Percentiles rank a stretch among this genome's conserved stretches.
Evolutionary conservation across 2,329 filamentous ascomycete species (phyloP).

Genomic region (Colletotrichum eremochloae): DNA sequence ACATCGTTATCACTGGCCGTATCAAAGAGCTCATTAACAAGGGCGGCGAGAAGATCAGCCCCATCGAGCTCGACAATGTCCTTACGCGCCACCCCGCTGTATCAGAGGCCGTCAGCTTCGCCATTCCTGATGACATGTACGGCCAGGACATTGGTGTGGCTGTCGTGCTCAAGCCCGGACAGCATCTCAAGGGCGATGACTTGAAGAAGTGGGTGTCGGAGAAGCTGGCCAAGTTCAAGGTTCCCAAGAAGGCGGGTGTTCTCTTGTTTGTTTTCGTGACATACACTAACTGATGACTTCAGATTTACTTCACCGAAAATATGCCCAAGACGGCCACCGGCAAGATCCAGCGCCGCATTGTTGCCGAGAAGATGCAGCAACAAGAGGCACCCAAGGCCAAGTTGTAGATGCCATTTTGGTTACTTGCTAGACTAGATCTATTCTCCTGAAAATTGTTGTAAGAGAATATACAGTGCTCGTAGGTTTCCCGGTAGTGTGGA

Average conservation of each 20-base stretch:
- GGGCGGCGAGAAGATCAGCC: conserved; percentile 89
- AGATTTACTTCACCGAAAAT: conserved; percentile 84
- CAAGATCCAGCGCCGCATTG: conserved; percentile 87
- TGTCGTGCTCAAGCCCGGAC: conserved; percentile 77
- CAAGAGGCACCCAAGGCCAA: conserved; percentile 69
- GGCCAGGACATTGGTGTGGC: conserved; percentile 86
- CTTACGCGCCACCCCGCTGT: conserved; percentile 80
- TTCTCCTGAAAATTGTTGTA: not conserved
- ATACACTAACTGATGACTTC: conserved; percentile 29
- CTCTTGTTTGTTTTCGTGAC: not conserved
- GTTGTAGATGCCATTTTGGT: conserved; percentile 55
- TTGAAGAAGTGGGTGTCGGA: conserved; percentile 77
- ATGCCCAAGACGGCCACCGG: conserved; percentile 96
- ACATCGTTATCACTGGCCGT: conserved; percentile 87
- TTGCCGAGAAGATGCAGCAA: conserved; percentile 88
- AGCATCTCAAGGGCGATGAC: conserved; percentile 68
- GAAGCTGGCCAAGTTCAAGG: conserved; percentile 85
- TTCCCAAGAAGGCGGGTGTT: conserved; percentile 79
- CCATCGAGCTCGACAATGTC: conserved; percentile 89
- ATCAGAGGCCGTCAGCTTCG: conserved; percentile 85
- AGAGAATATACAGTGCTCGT: not conserved
- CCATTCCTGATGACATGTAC: conserved; percentile 84
- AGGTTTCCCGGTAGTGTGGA: not conserved
- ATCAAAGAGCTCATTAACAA: conserved; percentile 96
- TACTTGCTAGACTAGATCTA: not conserved